Conservation (phyloP, 345 rosid genomes). For the Litchi chinensis region DNA sequence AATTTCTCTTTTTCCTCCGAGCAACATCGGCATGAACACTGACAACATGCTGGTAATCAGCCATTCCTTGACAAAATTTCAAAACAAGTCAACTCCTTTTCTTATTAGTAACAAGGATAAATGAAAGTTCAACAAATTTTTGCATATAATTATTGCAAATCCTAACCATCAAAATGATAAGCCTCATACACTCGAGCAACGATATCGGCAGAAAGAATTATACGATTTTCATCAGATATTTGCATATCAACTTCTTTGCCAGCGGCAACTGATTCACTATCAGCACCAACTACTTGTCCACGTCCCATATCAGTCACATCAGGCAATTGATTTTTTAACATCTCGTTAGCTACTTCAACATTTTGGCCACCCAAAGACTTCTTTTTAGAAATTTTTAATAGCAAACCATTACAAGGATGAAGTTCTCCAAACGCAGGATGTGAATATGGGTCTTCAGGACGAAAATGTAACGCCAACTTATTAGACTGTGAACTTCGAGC, state of each 20-base stretch:
- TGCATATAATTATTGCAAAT: not conserved
- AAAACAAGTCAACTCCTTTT: conserved; percentile 4
- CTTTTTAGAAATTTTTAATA: conserved; percentile 59
- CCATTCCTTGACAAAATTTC: conserved; percentile 68
- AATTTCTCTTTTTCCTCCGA: conserved; percentile 63
- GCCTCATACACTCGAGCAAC: conserved; percentile 69
- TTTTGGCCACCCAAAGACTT: conserved; percentile 26
- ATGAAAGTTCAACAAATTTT: conserved; percentile 2
- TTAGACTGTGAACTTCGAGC: conserved; percentile 58
- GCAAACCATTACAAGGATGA: conserved; percentile 51
- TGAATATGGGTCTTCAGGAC: conserved; percentile 89
- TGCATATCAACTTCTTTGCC: conserved; percentile 30
- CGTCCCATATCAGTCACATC: conserved; percentile 17
- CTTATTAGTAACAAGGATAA: not conserved
- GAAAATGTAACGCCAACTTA: conserved; percentile 77
- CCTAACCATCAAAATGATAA: conserved; percentile 72
- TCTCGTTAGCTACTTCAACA: conserved; percentile 20
- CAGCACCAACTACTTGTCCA: conserved; percentile 20
- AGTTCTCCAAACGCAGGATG: conserved; percentile 78
- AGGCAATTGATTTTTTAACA: conserved; percentile 17
- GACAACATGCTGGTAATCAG: conserved; percentile 91
- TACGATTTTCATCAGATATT: conserved; percentile 31
- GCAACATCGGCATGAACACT: conserved; percentile 80
- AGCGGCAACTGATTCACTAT: conserved; percentile 12
- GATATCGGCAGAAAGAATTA: conserved; percentile 64